These are phyloP conservation scores for cucumber (Cucumis sativus) DNA, from an alignment of 306 rosid species.

Conservation along the genomic window Cucumber_9930_V3 NC_026659.2:29067001-29067500, in stretches of 20 bases:
- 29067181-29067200: conserved; percentile 83
- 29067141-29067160: conserved; percentile 89
- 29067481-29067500: too few relatives aligned
- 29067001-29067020: not conserved
- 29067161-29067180: conserved; percentile 90
- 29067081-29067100: conserved; percentile 8
- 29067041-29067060: conserved; percentile 8
- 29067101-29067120: not conserved
- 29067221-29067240: conserved; percentile 99
- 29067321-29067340: conserved; percentile 74
- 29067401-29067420: not conserved
- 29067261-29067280: conserved; percentile 86
- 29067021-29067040: not conserved
- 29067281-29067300: conserved; percentile 78
- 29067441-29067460: too few relatives aligned
- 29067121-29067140: conserved; percentile 56
- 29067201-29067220: conserved; percentile 85
- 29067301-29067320: conserved; percentile 88
- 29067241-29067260: conserved; percentile 95
- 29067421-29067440: not conserved
- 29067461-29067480: too few relatives aligned
- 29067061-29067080: conserved; percentile 7
- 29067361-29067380: not conserved
- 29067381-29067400: not conserved
- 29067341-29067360: conserved; percentile 48